Evolutionary conservation across 1,284 basidiomycete species (phyloP), one percentile per base, ranked within the genome.

Genomic region (Ganoderma meredithae): DNA sequence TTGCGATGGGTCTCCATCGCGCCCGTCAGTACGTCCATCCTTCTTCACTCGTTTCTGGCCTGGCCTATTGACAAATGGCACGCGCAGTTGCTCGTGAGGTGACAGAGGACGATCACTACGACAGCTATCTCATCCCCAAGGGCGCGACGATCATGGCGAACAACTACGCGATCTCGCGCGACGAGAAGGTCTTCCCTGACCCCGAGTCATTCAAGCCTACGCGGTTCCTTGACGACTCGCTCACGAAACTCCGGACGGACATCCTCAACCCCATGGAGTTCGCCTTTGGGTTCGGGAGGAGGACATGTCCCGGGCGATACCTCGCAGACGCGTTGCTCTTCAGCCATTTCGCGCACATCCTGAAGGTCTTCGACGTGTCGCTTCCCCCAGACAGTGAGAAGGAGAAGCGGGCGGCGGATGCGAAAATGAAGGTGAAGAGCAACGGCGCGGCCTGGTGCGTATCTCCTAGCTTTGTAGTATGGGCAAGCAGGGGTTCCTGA

Each of bases 1-100:
- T 65, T 79, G 44, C 73, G 80, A 12, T 81, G 79, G 79, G 72
- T 77, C 52, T 76, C 78, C n/a, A 76, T 79, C 60, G 73, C 72
- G 15, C 73, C 76, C n/a, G 63, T 75, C 33, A 71, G 75, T 72
- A 47, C 66, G 71, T 70, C 62, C 44, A 10, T 27, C 25, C 3
- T 15, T 13, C n/a, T 13, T 25, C 10, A 1, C 12, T 49, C 47
- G 2, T 1, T 43, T 15, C 10, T 8, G 6, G 58, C 22, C 33
- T 13, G 12, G n/a, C 2, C n/a, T 19, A 40, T 27, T 60, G 27
- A 60, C 12, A 22, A 40, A 5, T 25, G 13, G 27, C 15, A 25
- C 2, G 27, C 40, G 71, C 67, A 53, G 65, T 77, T 36, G 71
- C 73, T 31, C 75, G 77, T 63, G 70, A 72, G 25, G 67, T 75